Conservation (phyloP, 306 rosid species). For the Cucumis melo region DNA sequence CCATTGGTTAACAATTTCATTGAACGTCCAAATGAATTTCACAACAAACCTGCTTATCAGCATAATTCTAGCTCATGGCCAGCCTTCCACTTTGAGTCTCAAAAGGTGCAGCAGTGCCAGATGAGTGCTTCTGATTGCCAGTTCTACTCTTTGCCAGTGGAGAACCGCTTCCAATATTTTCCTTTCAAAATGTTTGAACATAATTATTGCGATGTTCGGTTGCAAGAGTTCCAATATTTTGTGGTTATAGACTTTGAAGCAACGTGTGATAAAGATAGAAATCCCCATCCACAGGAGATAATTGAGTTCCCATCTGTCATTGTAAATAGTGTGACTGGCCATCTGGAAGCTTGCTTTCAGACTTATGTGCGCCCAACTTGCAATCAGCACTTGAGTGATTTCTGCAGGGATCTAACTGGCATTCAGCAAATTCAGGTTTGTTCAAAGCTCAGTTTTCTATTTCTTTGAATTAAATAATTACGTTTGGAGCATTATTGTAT, state of each 20-base stretch:
- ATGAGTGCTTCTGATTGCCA: constrained; percentile 59
- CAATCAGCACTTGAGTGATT: constrained; percentile 66
- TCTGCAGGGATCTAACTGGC: constrained; percentile 90
- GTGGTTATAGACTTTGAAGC: constrained; percentile 98
- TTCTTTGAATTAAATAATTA: neutral
- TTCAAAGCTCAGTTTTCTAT: constrained; percentile 15
- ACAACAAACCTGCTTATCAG: constrained; percentile 38
- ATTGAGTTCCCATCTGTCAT: constrained; percentile 95
- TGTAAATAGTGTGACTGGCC: constrained; percentile 82
- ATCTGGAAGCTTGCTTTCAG: constrained; percentile 87
- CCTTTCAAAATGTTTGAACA: constrained; percentile 58
- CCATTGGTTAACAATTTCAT: constrained; percentile 39
- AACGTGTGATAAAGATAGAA: constrained; percentile 75
- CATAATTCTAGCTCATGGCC: constrained; percentile 53
- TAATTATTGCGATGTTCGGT: constrained; percentile 40
- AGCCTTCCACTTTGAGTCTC: constrained; percentile 50
- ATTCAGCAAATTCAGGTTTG: constrained; percentile 92
- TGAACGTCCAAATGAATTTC: constrained; percentile 49
- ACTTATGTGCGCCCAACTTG: constrained; percentile 86
- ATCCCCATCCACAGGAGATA: constrained; percentile 88
- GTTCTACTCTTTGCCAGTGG: constrained; percentile 43
- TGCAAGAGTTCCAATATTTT: constrained; percentile 86
- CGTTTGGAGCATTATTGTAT: neutral
- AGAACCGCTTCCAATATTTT: constrained; percentile 40
- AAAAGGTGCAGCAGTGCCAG: constrained; percentile 60